These are phyloP conservation scores for Marasmius oreades DNA, from an alignment of 1,284 basidiomycete species.

Conservation along the genomic window DNA sequence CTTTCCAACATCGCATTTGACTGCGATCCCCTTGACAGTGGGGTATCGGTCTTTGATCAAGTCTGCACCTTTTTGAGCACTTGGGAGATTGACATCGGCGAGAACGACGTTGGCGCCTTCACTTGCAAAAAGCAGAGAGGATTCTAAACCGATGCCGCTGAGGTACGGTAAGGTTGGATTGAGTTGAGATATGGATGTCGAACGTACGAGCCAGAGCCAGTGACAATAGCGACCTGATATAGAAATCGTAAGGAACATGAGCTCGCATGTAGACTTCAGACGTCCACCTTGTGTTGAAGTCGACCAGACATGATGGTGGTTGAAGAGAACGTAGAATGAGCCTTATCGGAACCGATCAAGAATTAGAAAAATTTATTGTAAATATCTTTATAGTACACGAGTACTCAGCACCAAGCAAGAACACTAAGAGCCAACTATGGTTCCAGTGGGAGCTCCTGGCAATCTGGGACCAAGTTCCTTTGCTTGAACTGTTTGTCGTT, in stretches of 20 bases:
- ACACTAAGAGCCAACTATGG: not conserved
- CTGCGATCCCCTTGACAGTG: constrained; percentile 66
- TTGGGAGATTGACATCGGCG: constrained; percentile 81
- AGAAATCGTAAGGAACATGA: constrained; percentile 13
- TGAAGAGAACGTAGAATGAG: constrained; percentile 6
- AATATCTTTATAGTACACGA: not conserved
- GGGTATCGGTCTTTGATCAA: constrained; percentile 68
- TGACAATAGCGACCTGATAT: constrained; percentile 70
- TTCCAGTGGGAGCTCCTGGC: constrained; percentile 42
- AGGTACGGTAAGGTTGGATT: not conserved
- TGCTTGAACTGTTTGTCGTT: constrained; percentile 50
- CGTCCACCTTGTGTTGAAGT: constrained; percentile 45
- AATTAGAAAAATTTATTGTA: not conserved
- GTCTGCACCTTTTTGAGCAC: constrained; percentile 68
- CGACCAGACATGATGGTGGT: constrained; percentile 55
- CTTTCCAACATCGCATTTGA: constrained; percentile 85
- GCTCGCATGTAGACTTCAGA: constrained; percentile 1
- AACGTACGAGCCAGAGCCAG: constrained; percentile 81
- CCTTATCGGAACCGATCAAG: not conserved
- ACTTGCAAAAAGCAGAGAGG: constrained; percentile 86
- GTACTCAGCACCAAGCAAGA: not conserved
- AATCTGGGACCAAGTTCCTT: constrained; percentile 56
- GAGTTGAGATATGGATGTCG: constrained; percentile 1
- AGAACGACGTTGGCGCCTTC: constrained; percentile 89
- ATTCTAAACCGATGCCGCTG: constrained; percentile 93